Evolutionary conservation across 116 monocot species (phyloP), one percentile per base, ranked within the genome.

Genomic region (Cymodocea nodosa): DNA sequence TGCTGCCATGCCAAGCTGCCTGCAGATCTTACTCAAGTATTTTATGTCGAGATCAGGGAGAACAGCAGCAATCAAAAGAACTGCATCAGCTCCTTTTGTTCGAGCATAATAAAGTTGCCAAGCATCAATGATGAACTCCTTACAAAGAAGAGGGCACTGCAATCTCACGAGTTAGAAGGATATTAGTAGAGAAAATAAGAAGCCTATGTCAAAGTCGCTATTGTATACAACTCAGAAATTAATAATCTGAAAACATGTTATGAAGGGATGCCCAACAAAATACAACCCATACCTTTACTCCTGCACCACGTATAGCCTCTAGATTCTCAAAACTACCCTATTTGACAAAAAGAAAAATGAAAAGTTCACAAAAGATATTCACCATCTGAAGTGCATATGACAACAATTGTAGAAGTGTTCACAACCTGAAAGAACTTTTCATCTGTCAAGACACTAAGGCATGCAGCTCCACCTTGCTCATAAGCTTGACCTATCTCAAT

Each of bases 131-230:
- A 94, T 94, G 79, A 94, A 94, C 76, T 94, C 94, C 79, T 90
- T 94, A 84, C 94, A 94, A 59, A 94, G 87, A 52, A 94, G 82
- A 66, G 94, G 94, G 49, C 94, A 94, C 94, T 94, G 80, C 51
- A 52, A 19, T 73, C 40, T 65, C 37, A 67, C 19, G 3, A 51
- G 56, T 74, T 60, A 67, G 35, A 60, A 35, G 18, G 13, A 49
- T 59, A 59, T 13, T 13, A 50, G 12, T 6, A 66, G 15, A 48
- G 13, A 13, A 65, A 65, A 51, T 19, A 5, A 24, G 35, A 36
- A 34, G n/a, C 17, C 60, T 35, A 36, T 35, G 15, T 34, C 60
- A 60, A 60, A 60, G 35, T 60, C 35, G 1, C 30, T 1, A 60
- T 35, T 35, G 24, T 36, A 35, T 35, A 60, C 15, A 4, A 15